phyloP scores from a whole-genome alignment of 495 filamentous ascomycete genomes.

The Aspergillus homomorphus region DNA sequence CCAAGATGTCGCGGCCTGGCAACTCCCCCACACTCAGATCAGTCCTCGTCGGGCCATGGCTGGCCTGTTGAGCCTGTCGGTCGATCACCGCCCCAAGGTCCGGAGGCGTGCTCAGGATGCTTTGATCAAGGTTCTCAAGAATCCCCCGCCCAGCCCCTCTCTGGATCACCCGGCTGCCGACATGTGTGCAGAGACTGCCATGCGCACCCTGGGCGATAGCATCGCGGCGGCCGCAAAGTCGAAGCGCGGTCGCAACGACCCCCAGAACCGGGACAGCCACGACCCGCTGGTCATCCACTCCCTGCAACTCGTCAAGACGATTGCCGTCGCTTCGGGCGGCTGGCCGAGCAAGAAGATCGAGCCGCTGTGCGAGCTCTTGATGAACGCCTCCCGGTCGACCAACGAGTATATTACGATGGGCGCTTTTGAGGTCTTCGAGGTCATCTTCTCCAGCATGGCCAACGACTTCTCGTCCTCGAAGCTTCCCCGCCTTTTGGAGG shows the following conservation, averaged over 20 bases:
- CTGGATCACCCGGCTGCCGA: conserved; percentile 90
- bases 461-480: conserved; percentile 83
- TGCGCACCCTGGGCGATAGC: conserved; percentile 70
- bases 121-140: conserved; percentile 73
- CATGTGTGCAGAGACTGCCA: conserved; percentile 88
- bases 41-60: conserved; percentile 86
- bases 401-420: conserved; percentile 95
- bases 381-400: conserved; percentile 79
- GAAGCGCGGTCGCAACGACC: conserved; percentile 51
- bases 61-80: conserved; percentile 75
- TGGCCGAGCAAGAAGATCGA: conserved; percentile 99
- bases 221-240: conserved; percentile 61
- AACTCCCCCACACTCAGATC: conserved; percentile 74
- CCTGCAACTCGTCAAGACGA: conserved; percentile 82
- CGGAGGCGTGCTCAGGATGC: conserved; percentile 93
- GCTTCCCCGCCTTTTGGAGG: conserved; percentile 80
- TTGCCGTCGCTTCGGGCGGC: conserved; percentile 80
- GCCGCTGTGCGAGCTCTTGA: conserved; percentile 78
- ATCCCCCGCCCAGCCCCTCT: conserved; percentile 81
- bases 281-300: conserved; percentile 87
- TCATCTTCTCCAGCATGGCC: conserved; percentile 87
- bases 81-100: conserved; percentile 92
- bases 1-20: conserved; percentile 86
- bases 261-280: conserved; percentile 50
- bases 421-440: conserved; percentile 94